Evolutionary conservation across 306 rosid species (phyloP).

Genomic region (Nissolia schottii): DNA sequence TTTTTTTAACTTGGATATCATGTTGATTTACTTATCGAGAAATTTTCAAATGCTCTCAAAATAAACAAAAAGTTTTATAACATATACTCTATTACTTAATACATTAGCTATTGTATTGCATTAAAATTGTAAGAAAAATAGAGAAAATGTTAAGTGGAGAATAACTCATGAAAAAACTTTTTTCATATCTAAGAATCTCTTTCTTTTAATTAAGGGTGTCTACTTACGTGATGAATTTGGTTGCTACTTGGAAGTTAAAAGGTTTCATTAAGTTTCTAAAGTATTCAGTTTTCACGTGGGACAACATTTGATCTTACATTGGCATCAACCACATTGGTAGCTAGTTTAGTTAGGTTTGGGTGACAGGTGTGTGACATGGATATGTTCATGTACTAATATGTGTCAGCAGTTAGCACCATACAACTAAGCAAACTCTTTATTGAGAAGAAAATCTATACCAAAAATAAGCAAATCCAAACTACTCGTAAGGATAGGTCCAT

Average conservation of each 20-base stretch:
- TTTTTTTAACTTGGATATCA: too few relatives aligned
- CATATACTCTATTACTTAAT: too few relatives aligned
- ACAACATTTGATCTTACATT: slow-evolving; percentile 13
- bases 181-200: too few relatives aligned
- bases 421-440: neutral
- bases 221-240: slow-evolving; percentile 1
- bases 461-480: slow-evolving; percentile 6
- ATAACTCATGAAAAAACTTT: too few relatives aligned
- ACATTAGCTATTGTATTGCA: too few relatives aligned
- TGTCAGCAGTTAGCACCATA: slow-evolving; percentile 17
- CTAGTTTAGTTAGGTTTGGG: slow-evolving; percentile 24
- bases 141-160: too few relatives aligned
- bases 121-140: too few relatives aligned
- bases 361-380: slow-evolving; percentile 52
- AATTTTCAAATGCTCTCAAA: too few relatives aligned
- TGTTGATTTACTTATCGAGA: too few relatives aligned
- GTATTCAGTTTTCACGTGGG: slow-evolving; percentile 28
- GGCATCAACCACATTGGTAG: slow-evolving; percentile 14
- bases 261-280: neutral
- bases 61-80: too few relatives aligned
- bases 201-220: neutral
- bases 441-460: neutral
- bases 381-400: slow-evolving; percentile 20
- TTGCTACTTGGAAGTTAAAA: slow-evolving; percentile 12
- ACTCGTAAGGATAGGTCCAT: slow-evolving; percentile 28